A percentile compares a stretch with the other conserved stretches of the same genome.
These are phyloP conservation scores for Solanum pimpinellifolium DNA, from an alignment of 257 asterid species.

Conservation along the genomic window DNA sequence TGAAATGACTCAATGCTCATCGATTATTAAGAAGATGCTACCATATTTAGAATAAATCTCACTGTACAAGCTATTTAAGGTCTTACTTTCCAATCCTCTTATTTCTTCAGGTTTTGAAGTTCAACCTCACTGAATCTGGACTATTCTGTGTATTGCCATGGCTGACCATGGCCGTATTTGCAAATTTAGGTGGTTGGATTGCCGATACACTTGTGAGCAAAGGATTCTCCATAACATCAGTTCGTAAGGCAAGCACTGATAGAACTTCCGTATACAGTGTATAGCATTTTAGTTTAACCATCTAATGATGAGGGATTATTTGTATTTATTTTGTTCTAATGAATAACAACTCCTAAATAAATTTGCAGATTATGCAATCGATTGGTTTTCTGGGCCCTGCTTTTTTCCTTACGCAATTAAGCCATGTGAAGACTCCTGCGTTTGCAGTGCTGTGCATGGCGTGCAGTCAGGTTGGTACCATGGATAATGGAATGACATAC, in stretches of 20 bases:
- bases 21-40: background rate
- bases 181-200: constrained; percentile 92
- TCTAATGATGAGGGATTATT: background rate
- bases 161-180: constrained; percentile 93
- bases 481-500: background rate
- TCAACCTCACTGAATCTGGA: constrained; percentile 91
- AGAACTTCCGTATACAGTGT: background rate
- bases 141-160: constrained; percentile 83
- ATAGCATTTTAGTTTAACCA: background rate
- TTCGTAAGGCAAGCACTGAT: constrained; percentile 32
- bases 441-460: constrained; percentile 95
- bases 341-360: background rate
- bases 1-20: background rate
- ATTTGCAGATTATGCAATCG: constrained; percentile 87
- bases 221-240: constrained; percentile 65
- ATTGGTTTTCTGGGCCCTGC: constrained; percentile 93
- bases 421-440: constrained; percentile 75
- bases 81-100: background rate
- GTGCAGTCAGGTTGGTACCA: constrained; percentile 70
- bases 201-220: constrained; percentile 86
- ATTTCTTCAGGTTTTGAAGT: constrained; percentile 63
- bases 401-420: constrained; percentile 73
- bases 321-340: background rate
- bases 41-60: background rate
- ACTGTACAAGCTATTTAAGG: background rate